These are phyloP conservation scores for Debaryomyces castellii DNA, from an alignment of 805 yeast species.

Conservation along the genomic window DNA sequence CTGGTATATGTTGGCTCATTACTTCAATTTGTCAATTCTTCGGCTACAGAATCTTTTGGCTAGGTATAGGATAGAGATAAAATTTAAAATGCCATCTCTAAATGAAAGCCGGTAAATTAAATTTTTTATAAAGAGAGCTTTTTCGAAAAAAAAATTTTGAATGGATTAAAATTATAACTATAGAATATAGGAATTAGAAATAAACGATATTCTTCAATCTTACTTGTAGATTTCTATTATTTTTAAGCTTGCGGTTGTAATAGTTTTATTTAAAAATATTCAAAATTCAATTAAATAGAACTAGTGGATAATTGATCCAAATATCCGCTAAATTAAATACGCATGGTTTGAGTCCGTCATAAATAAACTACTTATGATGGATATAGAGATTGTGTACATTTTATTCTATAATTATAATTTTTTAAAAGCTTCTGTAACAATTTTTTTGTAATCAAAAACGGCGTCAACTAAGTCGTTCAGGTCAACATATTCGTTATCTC, in stretches of 20 bases:
- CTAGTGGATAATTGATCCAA: slow-evolving; percentile 10
- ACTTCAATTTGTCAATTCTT: not conserved
- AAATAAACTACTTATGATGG: slow-evolving; percentile 32
- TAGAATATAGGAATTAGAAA: not conserved
- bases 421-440: slow-evolving; percentile 28
- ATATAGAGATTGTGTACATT: slow-evolving; percentile 48
- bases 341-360: slow-evolving; percentile 50
- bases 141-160: not conserved
- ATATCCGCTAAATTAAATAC: slow-evolving; percentile 35
- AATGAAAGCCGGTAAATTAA: slow-evolving; percentile 1
- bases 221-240: not conserved
- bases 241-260: slow-evolving; percentile 13
- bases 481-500: slow-evolving; percentile 53
- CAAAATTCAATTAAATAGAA: slow-evolving; percentile 7
- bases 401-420: not conserved
- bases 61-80: no score
- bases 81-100: slow-evolving; percentile 3
- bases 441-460: slow-evolving; percentile 51
- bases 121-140: not conserved
- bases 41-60: not conserved
- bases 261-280: slow-evolving; percentile 1
- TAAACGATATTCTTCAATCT: not conserved
- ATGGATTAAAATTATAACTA: not conserved
- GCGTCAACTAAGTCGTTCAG: slow-evolving; percentile 47
- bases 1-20: slow-evolving; percentile 44